Evolutionary conservation across 164 flowering plant genomes (phyloP).

Genomic region (Stephania cephalantha): DNA sequence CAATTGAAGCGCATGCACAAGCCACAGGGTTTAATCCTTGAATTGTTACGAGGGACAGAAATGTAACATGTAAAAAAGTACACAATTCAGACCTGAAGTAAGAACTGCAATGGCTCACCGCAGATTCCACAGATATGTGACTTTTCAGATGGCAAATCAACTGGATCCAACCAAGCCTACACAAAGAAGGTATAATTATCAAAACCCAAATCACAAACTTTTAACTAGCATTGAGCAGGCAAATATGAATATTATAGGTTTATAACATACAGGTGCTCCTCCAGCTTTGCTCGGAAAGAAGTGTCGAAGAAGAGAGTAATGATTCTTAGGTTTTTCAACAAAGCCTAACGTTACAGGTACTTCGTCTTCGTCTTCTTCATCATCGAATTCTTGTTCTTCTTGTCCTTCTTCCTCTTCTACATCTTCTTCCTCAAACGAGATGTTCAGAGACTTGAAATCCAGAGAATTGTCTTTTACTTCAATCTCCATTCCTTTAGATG

Average conservation of each 20-base stretch:
- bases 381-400: conserved; percentile 35
- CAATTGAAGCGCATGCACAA: too few relatives aligned
- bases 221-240: neutral
- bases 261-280: conserved; percentile 55
- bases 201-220: neutral
- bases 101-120: conserved; percentile 66
- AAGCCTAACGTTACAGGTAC: conserved; percentile 57
- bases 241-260: neutral
- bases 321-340: conserved; percentile 51
- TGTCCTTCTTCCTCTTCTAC: conserved; percentile 18
- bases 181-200: neutral
- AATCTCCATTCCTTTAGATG: conserved; percentile 13
- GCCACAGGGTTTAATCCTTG: too few relatives aligned
- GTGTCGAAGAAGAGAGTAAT: conserved; percentile 55
- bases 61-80: neutral
- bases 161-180: conserved; percentile 93
- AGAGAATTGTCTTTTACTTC: conserved; percentile 15
- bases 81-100: conserved; percentile 63
- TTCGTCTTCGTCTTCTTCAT: conserved; percentile 42
- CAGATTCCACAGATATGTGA: conserved; percentile 64
- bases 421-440: conserved; percentile 33
- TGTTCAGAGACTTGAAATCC: conserved; percentile 27
- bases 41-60: neutral
- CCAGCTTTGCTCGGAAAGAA: conserved; percentile 89
- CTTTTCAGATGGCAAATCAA: conserved; percentile 56